These are phyloP conservation scores for Hyaloscypha variabilis DNA, from an alignment of 495 filamentous ascomycete species.

Conservation along the genomic window DNA sequence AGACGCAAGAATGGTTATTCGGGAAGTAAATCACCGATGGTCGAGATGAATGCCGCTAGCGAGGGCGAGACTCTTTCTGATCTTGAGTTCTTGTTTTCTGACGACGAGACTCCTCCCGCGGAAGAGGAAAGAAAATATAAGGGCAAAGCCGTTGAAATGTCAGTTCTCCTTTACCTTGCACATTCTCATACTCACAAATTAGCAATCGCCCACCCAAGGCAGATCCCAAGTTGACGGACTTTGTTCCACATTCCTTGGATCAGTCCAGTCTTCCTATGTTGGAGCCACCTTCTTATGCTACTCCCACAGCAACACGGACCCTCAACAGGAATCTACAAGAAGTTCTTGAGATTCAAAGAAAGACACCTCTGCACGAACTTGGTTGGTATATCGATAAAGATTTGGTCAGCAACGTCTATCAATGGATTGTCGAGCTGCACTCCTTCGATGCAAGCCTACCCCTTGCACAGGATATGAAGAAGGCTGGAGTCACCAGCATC, in stretches of 20 bases:
- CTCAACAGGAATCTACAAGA: conserved; percentile 64
- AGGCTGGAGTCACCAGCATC: conserved; percentile 60
- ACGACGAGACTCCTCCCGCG: conserved; percentile 28
- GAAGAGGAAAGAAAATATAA: background rate
- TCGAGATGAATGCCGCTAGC: conserved; percentile 34
- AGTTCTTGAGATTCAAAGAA: conserved; percentile 65
- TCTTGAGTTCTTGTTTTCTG: conserved; percentile 45
- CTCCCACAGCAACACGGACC: conserved; percentile 57
- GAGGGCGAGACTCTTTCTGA: conserved; percentile 58
- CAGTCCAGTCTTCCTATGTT: conserved; percentile 58
- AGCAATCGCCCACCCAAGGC: conserved; percentile 18
- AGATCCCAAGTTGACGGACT: conserved; percentile 53
- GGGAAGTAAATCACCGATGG: conserved; percentile 28
- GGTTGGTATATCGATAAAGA: conserved; percentile 82
- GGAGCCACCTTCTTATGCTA: conserved; percentile 69
- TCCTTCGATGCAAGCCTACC: conserved; percentile 72
- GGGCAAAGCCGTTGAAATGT: conserved; percentile 7
- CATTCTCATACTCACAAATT: background rate
- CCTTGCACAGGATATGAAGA: conserved; percentile 75
- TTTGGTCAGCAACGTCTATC: conserved; percentile 69
- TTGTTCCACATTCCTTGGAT: conserved; percentile 65
- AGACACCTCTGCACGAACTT: conserved; percentile 65
- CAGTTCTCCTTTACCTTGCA: background rate
- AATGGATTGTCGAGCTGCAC: conserved; percentile 93
- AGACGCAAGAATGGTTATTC: conserved; percentile 11